phyloP scores from a whole-genome alignment of 2,329 filamentous ascomycete genomes.

The Reticulascus tulasneorum region DNA sequence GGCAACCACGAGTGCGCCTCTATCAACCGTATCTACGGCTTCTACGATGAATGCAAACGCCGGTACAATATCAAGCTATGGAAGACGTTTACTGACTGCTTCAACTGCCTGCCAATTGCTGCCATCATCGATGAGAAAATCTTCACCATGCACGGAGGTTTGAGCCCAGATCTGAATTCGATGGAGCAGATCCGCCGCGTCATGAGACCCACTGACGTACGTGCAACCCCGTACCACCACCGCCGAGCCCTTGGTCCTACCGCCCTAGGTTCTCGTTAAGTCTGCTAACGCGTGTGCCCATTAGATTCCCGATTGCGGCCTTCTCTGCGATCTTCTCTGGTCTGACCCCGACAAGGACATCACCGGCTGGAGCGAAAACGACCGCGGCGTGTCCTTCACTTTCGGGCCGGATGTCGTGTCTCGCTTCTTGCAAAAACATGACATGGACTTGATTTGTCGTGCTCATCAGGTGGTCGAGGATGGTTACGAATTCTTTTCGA shows the following conservation, averaged over 20 bases:
- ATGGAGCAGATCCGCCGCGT: constrained; percentile 99
- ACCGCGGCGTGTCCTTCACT: constrained; percentile 96
- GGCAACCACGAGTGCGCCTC: constrained; percentile 99
- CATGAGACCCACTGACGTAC: constrained; percentile 97
- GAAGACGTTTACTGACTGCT: constrained; percentile 99
- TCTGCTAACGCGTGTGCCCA: too few species aligned
- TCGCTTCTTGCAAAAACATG: constrained; percentile 96
- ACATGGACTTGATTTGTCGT: constrained; percentile 99
- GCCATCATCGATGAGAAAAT: constrained; percentile 99
- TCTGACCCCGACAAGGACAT: constrained; percentile 99
- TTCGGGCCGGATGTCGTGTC: constrained; percentile 97
- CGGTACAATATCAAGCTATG: constrained; percentile 99
- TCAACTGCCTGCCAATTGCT: constrained; percentile 97
- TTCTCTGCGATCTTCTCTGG: constrained; percentile 97
- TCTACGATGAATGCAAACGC: constrained; percentile 99
- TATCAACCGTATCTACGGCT: constrained; percentile 98
- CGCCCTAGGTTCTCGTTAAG: too few species aligned
- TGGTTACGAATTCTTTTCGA: constrained; percentile 99
- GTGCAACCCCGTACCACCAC: constrained; percentile 34
- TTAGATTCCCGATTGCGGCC: constrained; percentile 97
- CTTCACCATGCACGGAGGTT: constrained; percentile 98
- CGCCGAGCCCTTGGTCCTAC: constrained; percentile 4
- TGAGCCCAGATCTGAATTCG: constrained; percentile 95
- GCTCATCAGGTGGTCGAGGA: constrained; percentile 99
- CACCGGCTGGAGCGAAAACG: constrained; percentile 98